A percentile compares a stretch with the other conserved stretches of the same genome.
Conservation (phyloP, 2,329 filamentous ascomycete genomes). For the Xylaria sp. region DNA sequence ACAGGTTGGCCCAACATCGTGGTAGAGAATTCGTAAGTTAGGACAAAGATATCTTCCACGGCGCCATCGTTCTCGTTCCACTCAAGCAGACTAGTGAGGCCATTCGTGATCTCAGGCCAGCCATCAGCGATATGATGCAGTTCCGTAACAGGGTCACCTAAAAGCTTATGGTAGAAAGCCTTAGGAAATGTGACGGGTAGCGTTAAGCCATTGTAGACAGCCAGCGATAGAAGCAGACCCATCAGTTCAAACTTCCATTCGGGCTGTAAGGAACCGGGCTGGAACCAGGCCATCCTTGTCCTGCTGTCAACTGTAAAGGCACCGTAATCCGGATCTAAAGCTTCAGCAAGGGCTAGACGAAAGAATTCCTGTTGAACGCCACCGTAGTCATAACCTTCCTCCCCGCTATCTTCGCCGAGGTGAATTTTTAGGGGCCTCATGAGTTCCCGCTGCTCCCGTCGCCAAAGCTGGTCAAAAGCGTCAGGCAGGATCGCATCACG, state of each 20-base stretch:
- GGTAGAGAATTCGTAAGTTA: slow-evolving; percentile 85
- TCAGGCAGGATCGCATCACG: slow-evolving; percentile 72
- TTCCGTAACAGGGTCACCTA: slow-evolving; percentile 70
- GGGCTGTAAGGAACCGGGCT: slow-evolving; percentile 79
- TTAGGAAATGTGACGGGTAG: slow-evolving; percentile 88
- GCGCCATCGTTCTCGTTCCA: slow-evolving; percentile 78
- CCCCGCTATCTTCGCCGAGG: slow-evolving; percentile 79
- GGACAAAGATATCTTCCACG: slow-evolving; percentile 80
- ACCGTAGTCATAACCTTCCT: slow-evolving; percentile 90
- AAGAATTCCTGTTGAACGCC: slow-evolving; percentile 98
- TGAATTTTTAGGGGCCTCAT: slow-evolving; percentile 86
- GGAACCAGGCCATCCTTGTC: slow-evolving; percentile 87
- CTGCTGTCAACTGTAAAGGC: slow-evolving; percentile 79
- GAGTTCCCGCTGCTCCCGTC: slow-evolving; percentile 80
- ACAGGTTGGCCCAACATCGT: slow-evolving; percentile 62
- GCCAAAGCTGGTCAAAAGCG: slow-evolving; percentile 88
- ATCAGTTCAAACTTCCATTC: slow-evolving; percentile 90
- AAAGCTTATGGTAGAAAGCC: slow-evolving; percentile 80
- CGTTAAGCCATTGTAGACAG: slow-evolving; percentile 91
- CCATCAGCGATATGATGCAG: slow-evolving; percentile 82
- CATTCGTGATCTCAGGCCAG: slow-evolving; percentile 81
- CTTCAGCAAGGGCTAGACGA: slow-evolving; percentile 78
- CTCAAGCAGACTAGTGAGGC: slow-evolving; percentile 72
- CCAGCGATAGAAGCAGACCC: slow-evolving; percentile 85
- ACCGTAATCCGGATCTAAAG: slow-evolving; percentile 77